Evolutionary conservation across 2,329 filamentous ascomycete species (phyloP).

Genomic region (Scleromitrula shiraiana): DNA sequence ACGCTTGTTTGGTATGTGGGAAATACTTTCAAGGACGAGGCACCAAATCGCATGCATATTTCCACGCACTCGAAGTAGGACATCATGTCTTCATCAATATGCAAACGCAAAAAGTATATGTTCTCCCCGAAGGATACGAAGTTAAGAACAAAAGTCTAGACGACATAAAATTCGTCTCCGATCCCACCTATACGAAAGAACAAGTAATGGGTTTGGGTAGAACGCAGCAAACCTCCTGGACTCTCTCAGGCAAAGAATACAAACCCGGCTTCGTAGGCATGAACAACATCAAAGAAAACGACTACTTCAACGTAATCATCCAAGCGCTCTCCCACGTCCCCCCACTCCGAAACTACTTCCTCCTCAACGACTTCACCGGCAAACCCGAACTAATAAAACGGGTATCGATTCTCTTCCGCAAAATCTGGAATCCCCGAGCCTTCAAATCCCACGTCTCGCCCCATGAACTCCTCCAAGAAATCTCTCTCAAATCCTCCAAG

Average conservation of each 20-base stretch:
- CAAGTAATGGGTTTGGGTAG: constrained; percentile 78
- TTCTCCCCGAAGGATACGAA: constrained; percentile 93
- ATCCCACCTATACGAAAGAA: constrained; percentile 73
- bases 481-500: constrained; percentile 82
- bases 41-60: constrained; percentile 92
- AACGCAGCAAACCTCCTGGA: constrained; percentile 56
- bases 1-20: constrained; percentile 95
- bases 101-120: constrained; percentile 83
- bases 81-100: constrained; percentile 99
- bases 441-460: constrained; percentile 97
- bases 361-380: constrained; percentile 72
- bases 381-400: constrained; percentile 78
- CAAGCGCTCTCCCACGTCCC: constrained; percentile 86
- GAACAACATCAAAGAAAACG: constrained; percentile 99
- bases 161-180: constrained; percentile 96
- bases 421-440: constrained; percentile 95
- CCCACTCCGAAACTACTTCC: constrained; percentile 83
- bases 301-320: constrained; percentile 93
- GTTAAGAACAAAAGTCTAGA: constrained; percentile 90
- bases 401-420: constrained; percentile 82
- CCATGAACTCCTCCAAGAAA: constrained; percentile 92
- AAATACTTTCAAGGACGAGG: constrained; percentile 95
- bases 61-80: constrained; percentile 87
- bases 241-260: constrained; percentile 77
- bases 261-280: constrained; percentile 93